phyloP scores from a whole-genome alignment of 2,329 filamentous ascomycete species.

The Aureobasidium pullulans region DNA sequence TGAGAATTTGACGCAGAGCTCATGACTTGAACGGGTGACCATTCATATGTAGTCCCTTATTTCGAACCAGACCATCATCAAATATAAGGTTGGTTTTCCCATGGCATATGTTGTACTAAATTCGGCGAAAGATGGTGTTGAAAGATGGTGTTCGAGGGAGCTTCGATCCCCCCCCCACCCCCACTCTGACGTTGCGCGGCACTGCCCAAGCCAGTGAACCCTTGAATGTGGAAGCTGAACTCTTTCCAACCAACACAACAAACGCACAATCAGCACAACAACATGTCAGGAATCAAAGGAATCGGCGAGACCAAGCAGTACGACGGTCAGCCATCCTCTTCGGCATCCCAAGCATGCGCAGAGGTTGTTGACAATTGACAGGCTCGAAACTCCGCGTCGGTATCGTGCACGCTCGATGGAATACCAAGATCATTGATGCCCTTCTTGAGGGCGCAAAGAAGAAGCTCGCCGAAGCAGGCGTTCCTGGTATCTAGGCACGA shows the following conservation, averaged over 20 bases:
- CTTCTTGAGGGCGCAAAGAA: conserved; percentile 75
- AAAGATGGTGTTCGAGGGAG: no score
- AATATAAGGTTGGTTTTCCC: no score
- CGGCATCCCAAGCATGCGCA: not conserved
- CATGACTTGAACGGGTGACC: no score
- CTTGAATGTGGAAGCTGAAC: no score
- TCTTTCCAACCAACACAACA: not conserved
- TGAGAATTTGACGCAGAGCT: no score
- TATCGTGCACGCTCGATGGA: conserved; percentile 96
- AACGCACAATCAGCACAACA: not conserved
- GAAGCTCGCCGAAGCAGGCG: conserved; percentile 69
- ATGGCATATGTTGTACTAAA: no score
- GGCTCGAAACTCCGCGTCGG: conserved; percentile 68
- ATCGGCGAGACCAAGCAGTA: conserved; percentile 51
- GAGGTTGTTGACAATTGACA: conserved; percentile 21
- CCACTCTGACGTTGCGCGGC: no score
- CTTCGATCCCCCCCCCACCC: no score
- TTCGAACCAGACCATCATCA: no score
- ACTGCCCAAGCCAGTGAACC: no score
- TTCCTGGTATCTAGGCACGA: conserved; percentile 40
- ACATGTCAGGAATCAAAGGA: conserved; percentile 54
- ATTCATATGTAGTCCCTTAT: no score
- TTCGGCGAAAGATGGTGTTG: no score
- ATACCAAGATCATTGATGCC: conserved; percentile 76
- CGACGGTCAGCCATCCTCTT: conserved; percentile 40